Base-by-base conservation (phyloP, 768 basidiomycete genomes). In the Mycena alexandri region DNA sequence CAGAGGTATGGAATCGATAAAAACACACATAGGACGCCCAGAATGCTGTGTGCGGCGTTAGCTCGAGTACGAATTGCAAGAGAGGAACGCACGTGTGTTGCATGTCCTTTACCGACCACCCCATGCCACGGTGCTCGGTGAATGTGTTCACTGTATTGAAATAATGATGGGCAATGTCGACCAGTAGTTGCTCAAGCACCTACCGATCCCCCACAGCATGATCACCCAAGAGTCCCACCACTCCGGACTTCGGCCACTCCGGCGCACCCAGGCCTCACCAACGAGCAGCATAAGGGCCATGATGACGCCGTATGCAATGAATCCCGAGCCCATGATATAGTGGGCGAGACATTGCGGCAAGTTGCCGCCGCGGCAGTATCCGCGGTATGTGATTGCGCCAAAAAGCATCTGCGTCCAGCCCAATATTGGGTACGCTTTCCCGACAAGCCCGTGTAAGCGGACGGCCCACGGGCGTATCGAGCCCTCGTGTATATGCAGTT, bases 71-170 rank as follows among this genome's bases (percentile, higher is more conserved):
- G 50, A 19, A 57, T 12, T 41, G 16, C 21, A 46, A n/a, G 16
- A 46, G 65, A 52, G 33, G 47, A 8, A 83, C 92, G 69, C 74
- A 94, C 89, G 94, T 95, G 77, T 97, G 95, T 73, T 96, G 95
- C 93, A 96, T 93, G 77, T 97, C 96, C 77, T 97, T 96, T 59
- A 91, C 91, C 3, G 89, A 92, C 96, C 96, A 97, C 0, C 73
- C 76, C 21, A 84, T 84, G 10, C 93, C 93, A 54, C 89, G 92
- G 75, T 98, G 95, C 74, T 95, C 93, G 0, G 95, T 96, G 75
- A 97, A 96, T 0, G 95, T 96, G 71, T 98, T 97, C 63, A 98
- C 91, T 88, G 72, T 63, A 25, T 77, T 29, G 29, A 29, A 71
- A 72, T 38, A 2, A 6, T n/a, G 38, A 64, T 29, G 29, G 67